Conservation (phyloP, 805 yeast genomes). For the Lipomyces lipofer region DNA sequence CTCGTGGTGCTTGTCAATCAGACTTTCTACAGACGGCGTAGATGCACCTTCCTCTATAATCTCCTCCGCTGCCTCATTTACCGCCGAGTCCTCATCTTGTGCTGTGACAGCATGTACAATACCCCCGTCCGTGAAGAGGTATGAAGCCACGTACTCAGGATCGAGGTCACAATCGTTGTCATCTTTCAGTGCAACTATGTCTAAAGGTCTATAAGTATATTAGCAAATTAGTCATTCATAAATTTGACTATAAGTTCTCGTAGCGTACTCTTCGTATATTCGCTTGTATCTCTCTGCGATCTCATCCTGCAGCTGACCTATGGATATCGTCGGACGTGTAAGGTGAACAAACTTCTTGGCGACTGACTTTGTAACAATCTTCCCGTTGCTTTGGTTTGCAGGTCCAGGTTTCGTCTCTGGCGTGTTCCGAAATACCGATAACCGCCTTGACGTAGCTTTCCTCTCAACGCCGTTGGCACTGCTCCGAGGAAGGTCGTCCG, state of each 20-base stretch:
- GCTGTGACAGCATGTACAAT: slow-evolving; percentile 5
- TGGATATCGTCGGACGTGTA: slow-evolving; percentile 8
- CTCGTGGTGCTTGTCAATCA: background rate
- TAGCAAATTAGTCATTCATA: background rate
- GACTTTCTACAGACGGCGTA: background rate
- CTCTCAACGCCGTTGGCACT: too few species aligned
- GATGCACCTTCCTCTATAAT: background rate
- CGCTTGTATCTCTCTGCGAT: slow-evolving; percentile 15
- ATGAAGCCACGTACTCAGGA: slow-evolving; percentile 10
- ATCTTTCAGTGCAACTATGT: slow-evolving; percentile 6
- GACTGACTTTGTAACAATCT: background rate
- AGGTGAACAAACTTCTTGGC: slow-evolving; percentile 15
- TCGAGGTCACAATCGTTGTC: slow-evolving; percentile 20
- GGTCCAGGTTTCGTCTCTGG: too few species aligned
- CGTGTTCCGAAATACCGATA: too few species aligned
- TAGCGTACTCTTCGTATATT: slow-evolving; percentile 17
- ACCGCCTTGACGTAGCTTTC: too few species aligned
- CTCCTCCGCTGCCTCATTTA: background rate
- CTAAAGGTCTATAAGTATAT: slow-evolving; percentile 3
- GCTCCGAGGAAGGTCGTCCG: too few species aligned
- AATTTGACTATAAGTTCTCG: background rate
- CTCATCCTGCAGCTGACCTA: slow-evolving; percentile 12
- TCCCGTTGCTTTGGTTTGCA: too few species aligned
- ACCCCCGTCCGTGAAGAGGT: slow-evolving; percentile 8
- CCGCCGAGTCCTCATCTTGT: background rate